Evolutionary conservation across 1,284 basidiomycete species (phyloP), one percentile per base, ranked within the genome.

Genomic region (Trametes pubescens): DNA sequence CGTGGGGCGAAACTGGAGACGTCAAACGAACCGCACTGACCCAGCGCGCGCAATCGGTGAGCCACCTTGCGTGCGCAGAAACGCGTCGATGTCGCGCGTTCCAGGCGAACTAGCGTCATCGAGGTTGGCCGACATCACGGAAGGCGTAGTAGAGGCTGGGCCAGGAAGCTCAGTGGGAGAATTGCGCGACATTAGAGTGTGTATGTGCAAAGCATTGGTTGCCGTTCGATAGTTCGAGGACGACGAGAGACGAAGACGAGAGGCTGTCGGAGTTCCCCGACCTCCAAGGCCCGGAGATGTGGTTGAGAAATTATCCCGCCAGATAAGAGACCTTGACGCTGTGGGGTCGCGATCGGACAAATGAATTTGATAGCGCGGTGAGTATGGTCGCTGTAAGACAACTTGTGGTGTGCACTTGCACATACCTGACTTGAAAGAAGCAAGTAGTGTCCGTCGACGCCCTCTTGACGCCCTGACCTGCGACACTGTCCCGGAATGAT

Each of bases 41-140:
- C 67, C 67, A 1, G 67, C 62, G 18, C 67, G 67, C 24, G 67
- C 38, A 49, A 59, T 62, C 29, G 67, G 67, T n/a, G 64, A 65
- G 7, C 67, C 61, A 26, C 64, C 61, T 32, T 68, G 67, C 47
- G 61, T 47, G 57, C 67, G 64, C 59, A 68, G 57, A 10, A 60
- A 55, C 11, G 60, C 67, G 35, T 68, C 67, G 24, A 60, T 54
- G 54, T 68, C 67, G 47, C 62, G 67, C n/a, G 43, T 21, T n/a
- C 26, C 46, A 13, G 67, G 59, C 43, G 64, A 64, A 34, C 46
- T 63, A n/a, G 56, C 58, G 40, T 47, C 57, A 26, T 40, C 43
- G 3, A 51, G 29, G 34, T 51, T 53, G 18, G 7, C 49, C 34
- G 37, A 18, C 14, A 54, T 43, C 35, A 59, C 37, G 10, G 61